phyloP scores from a whole-genome alignment of 768 basidiomycete species.

The Crassisporium funariophilum region DNA sequence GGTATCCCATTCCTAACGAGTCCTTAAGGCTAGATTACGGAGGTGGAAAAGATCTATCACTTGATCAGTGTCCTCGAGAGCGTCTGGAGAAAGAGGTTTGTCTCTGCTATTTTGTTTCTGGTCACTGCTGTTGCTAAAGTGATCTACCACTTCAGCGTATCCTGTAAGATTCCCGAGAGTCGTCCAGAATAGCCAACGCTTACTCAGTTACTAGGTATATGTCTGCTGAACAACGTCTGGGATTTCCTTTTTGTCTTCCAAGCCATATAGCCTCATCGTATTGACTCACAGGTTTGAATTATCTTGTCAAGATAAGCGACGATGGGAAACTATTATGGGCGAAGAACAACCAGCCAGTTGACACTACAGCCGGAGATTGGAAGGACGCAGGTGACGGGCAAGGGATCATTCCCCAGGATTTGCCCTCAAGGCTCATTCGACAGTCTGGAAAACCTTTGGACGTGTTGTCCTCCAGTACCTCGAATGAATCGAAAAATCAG shows the following conservation, averaged over 20 bases:
- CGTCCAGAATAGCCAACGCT: too few species aligned
- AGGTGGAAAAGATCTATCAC: slow-evolving; percentile 52
- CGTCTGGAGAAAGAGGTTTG: slow-evolving; percentile 60
- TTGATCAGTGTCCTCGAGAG: slow-evolving; percentile 62
- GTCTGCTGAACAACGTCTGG: slow-evolving; percentile 56
- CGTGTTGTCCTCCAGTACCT: too few species aligned
- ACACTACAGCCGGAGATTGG: slow-evolving; percentile 63
- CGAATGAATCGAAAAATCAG: slow-evolving; percentile 18
- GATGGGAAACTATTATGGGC: slow-evolving; percentile 61
- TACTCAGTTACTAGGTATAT: slow-evolving; percentile 45
- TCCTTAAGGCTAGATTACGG: slow-evolving; percentile 60
- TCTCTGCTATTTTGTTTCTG: background rate
- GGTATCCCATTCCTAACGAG: background rate
- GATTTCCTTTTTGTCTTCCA: background rate
- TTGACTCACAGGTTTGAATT: slow-evolving; percentile 53
- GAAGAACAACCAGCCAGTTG: slow-evolving; percentile 56
- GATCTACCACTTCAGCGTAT: slow-evolving; percentile 38
- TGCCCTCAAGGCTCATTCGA: slow-evolving; percentile 16
- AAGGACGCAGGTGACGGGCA: slow-evolving; percentile 58
- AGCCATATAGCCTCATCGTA: background rate
- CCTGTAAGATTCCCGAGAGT: slow-evolving; percentile 30
- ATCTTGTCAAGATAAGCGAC: slow-evolving; percentile 57
- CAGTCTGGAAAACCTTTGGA: too few species aligned
- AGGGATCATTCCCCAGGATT: slow-evolving; percentile 51
- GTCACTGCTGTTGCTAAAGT: background rate